A percentile compares a stretch with the other conserved stretches of the same genome.
These are phyloP conservation scores for Argentina anserina DNA, from an alignment of 306 rosid genomes.

Conservation along the genomic window DNA sequence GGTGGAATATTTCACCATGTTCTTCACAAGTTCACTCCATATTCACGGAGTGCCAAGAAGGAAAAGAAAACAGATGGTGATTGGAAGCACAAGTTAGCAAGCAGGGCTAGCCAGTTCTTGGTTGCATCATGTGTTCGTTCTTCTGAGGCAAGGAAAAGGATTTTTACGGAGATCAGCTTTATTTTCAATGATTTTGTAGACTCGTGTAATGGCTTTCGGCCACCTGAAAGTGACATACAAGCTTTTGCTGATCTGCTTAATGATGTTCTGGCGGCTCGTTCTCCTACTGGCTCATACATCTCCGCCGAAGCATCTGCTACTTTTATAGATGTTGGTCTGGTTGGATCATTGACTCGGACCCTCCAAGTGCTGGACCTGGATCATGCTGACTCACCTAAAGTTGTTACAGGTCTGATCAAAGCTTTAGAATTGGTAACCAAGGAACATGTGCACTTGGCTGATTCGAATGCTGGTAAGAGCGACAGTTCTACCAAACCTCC, in stretches of 20 bases:
- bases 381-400: slow-evolving; percentile 85
- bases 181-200: slow-evolving; percentile 68
- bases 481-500: slow-evolving; percentile 54
- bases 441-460: slow-evolving; percentile 71
- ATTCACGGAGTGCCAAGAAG: slow-evolving; percentile 58
- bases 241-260: slow-evolving; percentile 80
- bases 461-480: slow-evolving; percentile 60
- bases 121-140: slow-evolving; percentile 96
- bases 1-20: slow-evolving; percentile 83
- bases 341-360: slow-evolving; percentile 57
- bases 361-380: slow-evolving; percentile 88
- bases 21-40: slow-evolving; percentile 73
- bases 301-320: slow-evolving; percentile 81
- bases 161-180: slow-evolving; percentile 67
- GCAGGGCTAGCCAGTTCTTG: slow-evolving; percentile 79
- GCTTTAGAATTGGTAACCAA: slow-evolving; percentile 89
- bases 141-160: slow-evolving; percentile 85
- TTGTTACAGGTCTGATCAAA: slow-evolving; percentile 76
- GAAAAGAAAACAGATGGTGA: slow-evolving; percentile 87
- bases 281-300: slow-evolving; percentile 82
- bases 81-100: slow-evolving; percentile 97
- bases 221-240: slow-evolving; percentile 64
- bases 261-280: slow-evolving; percentile 83
- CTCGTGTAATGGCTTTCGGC: slow-evolving; percentile 53
- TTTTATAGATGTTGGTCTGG: slow-evolving; percentile 83